phyloP scores from a whole-genome alignment of 208 protist genomes.

The Acanthamoeba lenticulata region DNA sequence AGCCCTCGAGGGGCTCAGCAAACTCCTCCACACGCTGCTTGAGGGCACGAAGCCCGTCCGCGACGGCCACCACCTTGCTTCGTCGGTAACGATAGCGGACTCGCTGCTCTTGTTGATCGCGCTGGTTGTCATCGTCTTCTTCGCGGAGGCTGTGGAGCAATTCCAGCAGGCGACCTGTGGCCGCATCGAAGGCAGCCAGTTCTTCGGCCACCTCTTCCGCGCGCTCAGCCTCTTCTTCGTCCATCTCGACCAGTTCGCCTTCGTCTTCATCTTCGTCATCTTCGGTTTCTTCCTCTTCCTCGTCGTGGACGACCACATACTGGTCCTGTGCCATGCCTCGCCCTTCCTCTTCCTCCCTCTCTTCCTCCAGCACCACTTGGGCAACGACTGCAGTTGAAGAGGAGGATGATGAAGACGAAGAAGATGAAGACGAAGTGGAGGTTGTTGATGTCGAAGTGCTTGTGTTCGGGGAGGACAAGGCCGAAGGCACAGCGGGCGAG shows the following conservation, averaged over 20 bases:
- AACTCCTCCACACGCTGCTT: neutral
- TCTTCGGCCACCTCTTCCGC: constrained; percentile 17
- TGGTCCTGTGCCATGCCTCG: neutral
- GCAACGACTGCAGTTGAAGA: too few species aligned
- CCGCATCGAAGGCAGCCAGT: neutral
- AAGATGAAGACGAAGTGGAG: neutral
- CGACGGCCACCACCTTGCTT: neutral
- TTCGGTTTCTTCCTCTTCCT: neutral
- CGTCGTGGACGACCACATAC: neutral
- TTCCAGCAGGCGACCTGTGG: neutral
- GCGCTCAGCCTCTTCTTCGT: neutral
- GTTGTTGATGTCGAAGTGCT: too few species aligned
- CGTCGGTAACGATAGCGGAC: neutral
- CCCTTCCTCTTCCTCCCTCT: neutral
- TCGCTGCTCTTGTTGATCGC: neutral
- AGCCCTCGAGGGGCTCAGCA: neutral
- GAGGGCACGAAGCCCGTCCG: neutral
- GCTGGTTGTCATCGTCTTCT: neutral
- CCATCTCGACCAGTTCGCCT: neutral
- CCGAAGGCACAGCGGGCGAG: too few species aligned
- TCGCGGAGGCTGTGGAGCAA: neutral
- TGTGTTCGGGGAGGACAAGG: too few species aligned
- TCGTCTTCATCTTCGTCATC: neutral
- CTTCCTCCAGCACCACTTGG: neutral
- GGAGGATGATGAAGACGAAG: neutral